Percentiles rank a stretch among this genome's conserved stretches.
These are phyloP conservation scores for Naganishia friedmannii DNA, from an alignment of 768 basidiomycete genomes.

Conservation along the genomic window DNA sequence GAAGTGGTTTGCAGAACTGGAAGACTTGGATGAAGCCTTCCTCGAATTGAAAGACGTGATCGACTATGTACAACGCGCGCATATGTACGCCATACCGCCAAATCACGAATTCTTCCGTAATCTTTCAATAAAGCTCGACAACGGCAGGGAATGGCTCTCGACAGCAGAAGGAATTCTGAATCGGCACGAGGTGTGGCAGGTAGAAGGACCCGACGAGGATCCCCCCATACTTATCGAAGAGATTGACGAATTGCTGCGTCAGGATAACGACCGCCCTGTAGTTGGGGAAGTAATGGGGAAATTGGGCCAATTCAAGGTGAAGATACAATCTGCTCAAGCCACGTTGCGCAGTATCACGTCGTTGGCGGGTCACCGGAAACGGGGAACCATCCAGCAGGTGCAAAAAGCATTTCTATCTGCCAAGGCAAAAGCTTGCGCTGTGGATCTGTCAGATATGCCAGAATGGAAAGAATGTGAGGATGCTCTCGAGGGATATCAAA, in stretches of 20 bases:
- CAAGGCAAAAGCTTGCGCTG: conserved; percentile 37
- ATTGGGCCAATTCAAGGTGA: conserved; percentile 60
- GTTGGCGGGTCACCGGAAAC: conserved; percentile 28
- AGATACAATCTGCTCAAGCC: conserved; percentile 30
- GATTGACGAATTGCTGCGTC: conserved; percentile 68
- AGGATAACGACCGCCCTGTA: conserved; percentile 67
- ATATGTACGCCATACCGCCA: conserved; percentile 62
- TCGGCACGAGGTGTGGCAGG: conserved; percentile 12
- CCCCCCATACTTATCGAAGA: conserved; percentile 72
- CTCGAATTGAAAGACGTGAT: conserved; percentile 76
- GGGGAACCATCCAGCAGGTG: conserved; percentile 36
- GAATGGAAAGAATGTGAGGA: conserved; percentile 39
- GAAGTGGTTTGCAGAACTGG: conserved; percentile 71
- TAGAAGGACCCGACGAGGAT: conserved; percentile 1
- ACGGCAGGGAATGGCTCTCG: conserved; percentile 75
- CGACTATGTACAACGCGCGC: conserved; percentile 67
- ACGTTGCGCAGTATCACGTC: conserved; percentile 22
- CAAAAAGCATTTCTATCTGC: conserved; percentile 40
- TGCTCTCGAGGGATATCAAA: conserved; percentile 35
- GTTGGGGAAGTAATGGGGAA: conserved; percentile 66
- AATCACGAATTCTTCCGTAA: conserved; percentile 59
- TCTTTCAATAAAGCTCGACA: conserved; percentile 62
- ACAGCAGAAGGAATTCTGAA: conserved; percentile 64
- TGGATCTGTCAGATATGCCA: conserved; percentile 44
- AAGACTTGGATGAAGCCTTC: conserved; percentile 66